A percentile compares a stretch with the other conserved stretches of the same genome.
Conservation (phyloP, 1,284 basidiomycete species). For the Ganoderma sinense region DNA sequence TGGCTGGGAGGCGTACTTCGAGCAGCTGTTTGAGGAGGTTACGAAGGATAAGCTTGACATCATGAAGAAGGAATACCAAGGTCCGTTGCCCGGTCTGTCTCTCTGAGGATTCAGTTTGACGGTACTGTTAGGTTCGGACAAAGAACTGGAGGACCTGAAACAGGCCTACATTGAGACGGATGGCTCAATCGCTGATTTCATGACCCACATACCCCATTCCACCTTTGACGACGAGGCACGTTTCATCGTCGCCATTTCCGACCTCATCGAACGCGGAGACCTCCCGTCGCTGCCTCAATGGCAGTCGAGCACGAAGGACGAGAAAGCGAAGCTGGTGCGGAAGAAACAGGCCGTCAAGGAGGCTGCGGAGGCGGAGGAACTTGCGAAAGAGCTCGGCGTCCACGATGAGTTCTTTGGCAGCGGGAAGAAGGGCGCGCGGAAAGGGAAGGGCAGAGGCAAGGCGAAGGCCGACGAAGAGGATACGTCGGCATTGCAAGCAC, state of each 20-base stretch:
- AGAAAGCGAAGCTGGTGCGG: conserved; percentile 77
- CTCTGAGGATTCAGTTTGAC: not conserved
- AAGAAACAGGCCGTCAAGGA: conserved; percentile 81
- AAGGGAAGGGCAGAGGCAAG: conserved; percentile 62
- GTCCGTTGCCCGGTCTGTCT: conserved; percentile 47
- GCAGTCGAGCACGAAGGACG: conserved; percentile 77
- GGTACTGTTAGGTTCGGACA: conserved; percentile 72
- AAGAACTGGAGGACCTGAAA: conserved; percentile 84
- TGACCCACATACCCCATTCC: conserved; percentile 87
- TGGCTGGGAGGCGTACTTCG: conserved; percentile 95
- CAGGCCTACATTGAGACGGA: conserved; percentile 71
- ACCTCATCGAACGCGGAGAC: conserved; percentile 69
- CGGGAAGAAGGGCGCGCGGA: conserved; percentile 74
- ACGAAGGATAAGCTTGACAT: conserved; percentile 88
- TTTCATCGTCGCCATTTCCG: conserved; percentile 76
- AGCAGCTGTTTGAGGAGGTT: conserved; percentile 86
- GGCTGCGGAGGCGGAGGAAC: conserved; percentile 84
- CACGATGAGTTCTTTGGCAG: conserved; percentile 95
- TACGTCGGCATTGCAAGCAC: conserved; percentile 76
- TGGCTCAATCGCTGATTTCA: conserved; percentile 82
- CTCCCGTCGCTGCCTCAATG: conserved; percentile 70
- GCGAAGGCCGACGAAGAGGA: conserved; percentile 58
- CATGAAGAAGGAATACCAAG: conserved; percentile 92
- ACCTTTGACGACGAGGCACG: conserved; percentile 84
- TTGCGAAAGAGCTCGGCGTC: conserved; percentile 89